phyloP scores from a whole-genome alignment of 331 rosid species.

The Spiraea crenata region DNA sequence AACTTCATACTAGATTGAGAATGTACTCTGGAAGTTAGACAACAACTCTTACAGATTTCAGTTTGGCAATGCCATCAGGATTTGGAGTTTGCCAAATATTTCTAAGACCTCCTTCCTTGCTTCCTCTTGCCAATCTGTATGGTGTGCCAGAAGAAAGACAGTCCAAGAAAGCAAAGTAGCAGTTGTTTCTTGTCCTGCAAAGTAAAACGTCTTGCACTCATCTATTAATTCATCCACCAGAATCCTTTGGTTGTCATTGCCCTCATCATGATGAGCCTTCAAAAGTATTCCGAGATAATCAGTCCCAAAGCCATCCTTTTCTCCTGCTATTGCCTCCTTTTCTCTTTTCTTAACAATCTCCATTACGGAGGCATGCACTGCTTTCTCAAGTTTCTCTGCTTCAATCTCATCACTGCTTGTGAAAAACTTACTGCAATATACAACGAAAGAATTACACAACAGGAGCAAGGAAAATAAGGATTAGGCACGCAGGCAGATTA shows the following conservation, averaged over 20 bases:
- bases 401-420: too few species aligned
- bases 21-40: not conserved
- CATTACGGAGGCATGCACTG: too few species aligned
- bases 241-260: not conserved
- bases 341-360: too few species aligned
- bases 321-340: too few species aligned
- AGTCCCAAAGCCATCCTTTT: too few species aligned
- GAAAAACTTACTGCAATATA: too few species aligned
- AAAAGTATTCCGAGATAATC: too few species aligned
- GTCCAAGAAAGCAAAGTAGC: slow-evolving; percentile 1
- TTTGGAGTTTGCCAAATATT: not conserved
- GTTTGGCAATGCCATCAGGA: not conserved
- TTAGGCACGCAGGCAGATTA: too few species aligned
- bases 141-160: not conserved
- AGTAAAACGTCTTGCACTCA: slow-evolving; percentile 9
- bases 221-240: not conserved
- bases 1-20: not conserved
- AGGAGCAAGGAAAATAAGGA: too few species aligned
- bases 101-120: not conserved
- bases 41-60: not conserved
- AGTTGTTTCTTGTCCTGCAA: slow-evolving; percentile 12
- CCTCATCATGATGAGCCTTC: not conserved
- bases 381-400: too few species aligned
- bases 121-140: not conserved
- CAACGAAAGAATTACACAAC: too few species aligned